phyloP scores from a whole-genome alignment of 768 basidiomycete genomes.

The Aureoboletus auriporus region DNA sequence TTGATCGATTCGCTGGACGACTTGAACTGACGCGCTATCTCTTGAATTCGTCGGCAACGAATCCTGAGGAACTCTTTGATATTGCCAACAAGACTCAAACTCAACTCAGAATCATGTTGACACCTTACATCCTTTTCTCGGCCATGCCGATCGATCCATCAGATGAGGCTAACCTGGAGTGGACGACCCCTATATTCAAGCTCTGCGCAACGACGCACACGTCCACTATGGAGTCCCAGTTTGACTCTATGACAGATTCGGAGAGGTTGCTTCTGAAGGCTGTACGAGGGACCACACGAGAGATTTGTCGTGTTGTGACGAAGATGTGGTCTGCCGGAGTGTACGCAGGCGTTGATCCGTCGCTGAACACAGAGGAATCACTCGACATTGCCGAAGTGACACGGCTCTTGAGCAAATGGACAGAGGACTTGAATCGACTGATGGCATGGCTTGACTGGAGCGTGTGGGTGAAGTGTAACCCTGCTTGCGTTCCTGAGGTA shows the following conservation, averaged over 20 bases:
- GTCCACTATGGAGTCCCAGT: neutral
- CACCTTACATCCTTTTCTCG: slow-evolving; percentile 22
- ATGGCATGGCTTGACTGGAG: slow-evolving; percentile 53
- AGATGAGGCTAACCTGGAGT: slow-evolving; percentile 6
- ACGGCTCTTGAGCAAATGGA: slow-evolving; percentile 29
- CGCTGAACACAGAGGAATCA: slow-evolving; percentile 4
- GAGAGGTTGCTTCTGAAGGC: slow-evolving; percentile 25
- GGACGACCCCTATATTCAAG: slow-evolving; percentile 28
- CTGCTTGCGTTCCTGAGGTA: slow-evolving; percentile 44
- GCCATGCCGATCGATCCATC: slow-evolving; percentile 2
- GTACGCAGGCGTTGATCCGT: slow-evolving; percentile 11
- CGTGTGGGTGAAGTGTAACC: slow-evolving; percentile 44
- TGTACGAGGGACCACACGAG: slow-evolving; percentile 33
- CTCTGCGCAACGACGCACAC: slow-evolving; percentile 30
- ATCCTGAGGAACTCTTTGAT: neutral
- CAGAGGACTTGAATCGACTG: slow-evolving; percentile 15
- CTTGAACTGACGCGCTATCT: slow-evolving; percentile 25
- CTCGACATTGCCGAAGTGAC: neutral
- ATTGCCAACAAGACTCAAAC: slow-evolving; percentile 6
- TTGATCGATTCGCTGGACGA: slow-evolving; percentile 30
- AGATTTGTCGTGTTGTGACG: slow-evolving; percentile 44
- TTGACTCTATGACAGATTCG: slow-evolving; percentile 19
- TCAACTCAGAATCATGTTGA: slow-evolving; percentile 25
- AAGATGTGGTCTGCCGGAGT: slow-evolving; percentile 44
- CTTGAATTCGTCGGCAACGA: slow-evolving; percentile 7